phyloP scores from a whole-genome alignment of 352 stramenopile genomes.

The Vaucheria bursata region DNA sequence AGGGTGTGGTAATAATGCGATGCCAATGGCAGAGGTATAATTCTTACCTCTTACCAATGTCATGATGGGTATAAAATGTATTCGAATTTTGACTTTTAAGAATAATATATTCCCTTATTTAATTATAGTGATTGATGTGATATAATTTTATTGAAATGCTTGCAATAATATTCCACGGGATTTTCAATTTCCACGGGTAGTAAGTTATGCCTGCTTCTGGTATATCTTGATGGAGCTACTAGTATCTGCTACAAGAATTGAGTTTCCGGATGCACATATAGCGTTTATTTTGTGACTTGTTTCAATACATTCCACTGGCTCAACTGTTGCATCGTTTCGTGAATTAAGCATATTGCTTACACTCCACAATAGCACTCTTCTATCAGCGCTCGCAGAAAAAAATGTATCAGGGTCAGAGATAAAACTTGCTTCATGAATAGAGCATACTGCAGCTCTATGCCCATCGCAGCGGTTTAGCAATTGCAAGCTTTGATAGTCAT shows the following conservation, averaged over 20 bases:
- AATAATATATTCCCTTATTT: too few species aligned
- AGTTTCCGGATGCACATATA: background rate
- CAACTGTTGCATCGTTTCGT: background rate
- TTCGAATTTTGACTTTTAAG: too few species aligned
- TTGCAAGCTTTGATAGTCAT: background rate
- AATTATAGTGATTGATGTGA: too few species aligned
- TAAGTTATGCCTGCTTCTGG: background rate
- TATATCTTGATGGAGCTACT: background rate
- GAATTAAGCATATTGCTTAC: background rate
- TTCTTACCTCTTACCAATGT: too few species aligned
- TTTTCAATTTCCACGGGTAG: too few species aligned
- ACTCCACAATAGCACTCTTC: background rate
- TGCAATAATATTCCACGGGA: too few species aligned
- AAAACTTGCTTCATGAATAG: background rate
- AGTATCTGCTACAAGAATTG: background rate
- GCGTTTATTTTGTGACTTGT: background rate
- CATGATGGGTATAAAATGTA: too few species aligned
- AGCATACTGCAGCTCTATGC: background rate
- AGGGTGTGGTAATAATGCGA: too few species aligned
- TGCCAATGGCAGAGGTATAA: too few species aligned
- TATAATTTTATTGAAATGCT: too few species aligned
- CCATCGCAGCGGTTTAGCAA: background rate
- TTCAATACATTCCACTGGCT: background rate
- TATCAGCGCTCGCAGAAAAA: background rate
- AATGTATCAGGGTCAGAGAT: background rate